Evolutionary conservation across 148 eudicot genomes (phyloP).

Genomic region (Heliosperma pusillum): DNA sequence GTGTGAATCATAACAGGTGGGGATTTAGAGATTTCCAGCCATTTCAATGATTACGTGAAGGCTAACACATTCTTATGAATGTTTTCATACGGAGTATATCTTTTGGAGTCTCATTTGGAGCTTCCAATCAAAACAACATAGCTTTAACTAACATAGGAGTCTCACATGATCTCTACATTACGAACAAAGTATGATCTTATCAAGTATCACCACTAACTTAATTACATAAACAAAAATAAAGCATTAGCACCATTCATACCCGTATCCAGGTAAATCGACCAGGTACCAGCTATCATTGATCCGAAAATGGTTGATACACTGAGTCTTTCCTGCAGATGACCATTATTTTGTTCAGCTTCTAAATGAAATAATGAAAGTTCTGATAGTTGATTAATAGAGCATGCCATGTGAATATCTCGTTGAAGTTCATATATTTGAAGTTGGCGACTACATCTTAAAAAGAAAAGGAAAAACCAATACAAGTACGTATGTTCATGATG

Average conservation of each 20-base stretch:
- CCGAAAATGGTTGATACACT: constrained; percentile 94
- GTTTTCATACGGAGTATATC: too few relatives aligned
- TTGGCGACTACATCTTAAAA: neutral
- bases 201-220: neutral
- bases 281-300: constrained; percentile 94
- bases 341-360: constrained; percentile 6
- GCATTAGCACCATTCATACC: constrained; percentile 43
- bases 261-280: constrained; percentile 98
- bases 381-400: neutral
- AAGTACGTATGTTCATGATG: too few relatives aligned
- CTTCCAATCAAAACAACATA: neutral
- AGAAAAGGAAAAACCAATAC: neutral
- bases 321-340: constrained; percentile 82
- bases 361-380: neutral
- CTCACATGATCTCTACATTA: neutral
- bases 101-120: neutral
- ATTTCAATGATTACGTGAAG: neutral
- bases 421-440: neutral
- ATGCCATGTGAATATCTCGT: neutral
- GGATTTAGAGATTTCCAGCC: neutral
- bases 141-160: neutral
- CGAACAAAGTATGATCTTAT: neutral
- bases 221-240: neutral
- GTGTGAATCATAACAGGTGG: neutral
- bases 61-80: too few relatives aligned